These are phyloP conservation scores for Stemphylium beticola DNA, from an alignment of 2,329 filamentous ascomycete species.

Conservation along the genomic window DNA sequence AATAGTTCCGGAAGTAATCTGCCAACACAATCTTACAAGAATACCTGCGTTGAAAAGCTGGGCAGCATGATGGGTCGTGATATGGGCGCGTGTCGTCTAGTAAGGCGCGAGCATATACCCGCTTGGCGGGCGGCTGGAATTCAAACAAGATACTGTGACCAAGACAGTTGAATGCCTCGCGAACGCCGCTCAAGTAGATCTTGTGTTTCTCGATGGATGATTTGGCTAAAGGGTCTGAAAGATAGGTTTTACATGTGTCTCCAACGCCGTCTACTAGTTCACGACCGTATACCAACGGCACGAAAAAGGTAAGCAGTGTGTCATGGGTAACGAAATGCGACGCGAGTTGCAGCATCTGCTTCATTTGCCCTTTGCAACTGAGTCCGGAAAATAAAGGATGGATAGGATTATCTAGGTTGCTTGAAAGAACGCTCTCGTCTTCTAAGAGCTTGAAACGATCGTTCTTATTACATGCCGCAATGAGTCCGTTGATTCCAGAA, in stretches of 20 bases:
- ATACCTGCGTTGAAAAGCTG: slow-evolving; percentile 19
- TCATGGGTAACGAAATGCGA: slow-evolving; percentile 42
- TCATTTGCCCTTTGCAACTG: slow-evolving; percentile 18
- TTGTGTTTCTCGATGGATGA: slow-evolving; percentile 17
- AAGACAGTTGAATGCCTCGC: slow-evolving; percentile 35
- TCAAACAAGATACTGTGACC: slow-evolving; percentile 30
- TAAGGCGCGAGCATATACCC: slow-evolving; percentile 33
- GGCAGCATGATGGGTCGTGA: slow-evolving; percentile 16
- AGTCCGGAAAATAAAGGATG: slow-evolving; percentile 40
- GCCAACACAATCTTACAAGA: slow-evolving; percentile 33
- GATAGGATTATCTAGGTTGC: slow-evolving; percentile 36
- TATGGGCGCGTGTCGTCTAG: slow-evolving; percentile 4
- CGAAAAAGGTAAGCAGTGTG: slow-evolving; percentile 39
- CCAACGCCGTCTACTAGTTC: slow-evolving; percentile 13
- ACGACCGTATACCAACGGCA: slow-evolving; percentile 36
- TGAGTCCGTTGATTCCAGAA: slow-evolving; percentile 22
- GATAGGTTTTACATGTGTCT: slow-evolving; percentile 19
- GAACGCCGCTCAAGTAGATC: slow-evolving; percentile 24
- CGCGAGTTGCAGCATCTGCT: slow-evolving; percentile 38
- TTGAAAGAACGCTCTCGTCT: slow-evolving; percentile 25
- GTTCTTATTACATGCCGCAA: slow-evolving; percentile 32
- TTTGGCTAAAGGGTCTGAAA: slow-evolving; percentile 27
- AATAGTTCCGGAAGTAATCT: slow-evolving; percentile 25
- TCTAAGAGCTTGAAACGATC: slow-evolving; percentile 43
- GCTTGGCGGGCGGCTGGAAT: slow-evolving; percentile 20